Percentiles rank a stretch among this genome's conserved stretches.
Evolutionary conservation across 108 stramenopile species (phyloP).

Genomic region (Cyclotella cryptica): DNA sequence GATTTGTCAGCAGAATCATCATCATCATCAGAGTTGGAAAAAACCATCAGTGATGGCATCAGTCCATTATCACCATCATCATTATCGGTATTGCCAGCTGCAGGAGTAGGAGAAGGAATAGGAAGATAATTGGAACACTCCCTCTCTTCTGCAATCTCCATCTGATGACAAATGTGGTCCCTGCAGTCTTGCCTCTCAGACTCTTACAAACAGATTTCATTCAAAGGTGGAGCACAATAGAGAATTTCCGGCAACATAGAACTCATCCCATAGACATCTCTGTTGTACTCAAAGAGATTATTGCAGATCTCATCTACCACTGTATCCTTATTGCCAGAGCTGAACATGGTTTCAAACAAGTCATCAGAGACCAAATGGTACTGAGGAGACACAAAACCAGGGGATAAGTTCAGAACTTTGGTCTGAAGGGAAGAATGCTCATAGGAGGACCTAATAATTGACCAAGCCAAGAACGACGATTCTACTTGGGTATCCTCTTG

Average conservation of each 20-base stretch:
- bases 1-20: constrained; percentile 26
- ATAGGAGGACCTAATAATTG: constrained; percentile 40
- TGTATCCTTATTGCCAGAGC: not conserved
- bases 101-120: too few relatives aligned
- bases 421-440: constrained; percentile 34
- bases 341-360: constrained; percentile 42
- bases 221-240: not conserved
- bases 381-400: constrained; percentile 53
- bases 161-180: not conserved
- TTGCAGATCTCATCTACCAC: not conserved
- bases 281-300: not conserved
- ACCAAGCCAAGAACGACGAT: constrained; percentile 40
- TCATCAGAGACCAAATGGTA: constrained; percentile 63
- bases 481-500: constrained; percentile 51
- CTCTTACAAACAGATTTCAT: not conserved
- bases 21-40: not conserved
- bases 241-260: not conserved
- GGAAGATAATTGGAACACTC: constrained; percentile 7
- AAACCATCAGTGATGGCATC: constrained; percentile 27
- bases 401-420: constrained; percentile 39
- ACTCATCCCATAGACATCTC: constrained; percentile 1
- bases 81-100: too few relatives aligned
- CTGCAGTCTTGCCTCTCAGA: not conserved
- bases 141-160: not conserved
- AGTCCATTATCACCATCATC: constrained; percentile 22